Percentiles rank a stretch among this genome's conserved stretches.
These are phyloP conservation scores for Aspergillus novoparasiticus DNA, from an alignment of 2,329 filamentous ascomycete species.

Conservation along the genomic window DNA sequence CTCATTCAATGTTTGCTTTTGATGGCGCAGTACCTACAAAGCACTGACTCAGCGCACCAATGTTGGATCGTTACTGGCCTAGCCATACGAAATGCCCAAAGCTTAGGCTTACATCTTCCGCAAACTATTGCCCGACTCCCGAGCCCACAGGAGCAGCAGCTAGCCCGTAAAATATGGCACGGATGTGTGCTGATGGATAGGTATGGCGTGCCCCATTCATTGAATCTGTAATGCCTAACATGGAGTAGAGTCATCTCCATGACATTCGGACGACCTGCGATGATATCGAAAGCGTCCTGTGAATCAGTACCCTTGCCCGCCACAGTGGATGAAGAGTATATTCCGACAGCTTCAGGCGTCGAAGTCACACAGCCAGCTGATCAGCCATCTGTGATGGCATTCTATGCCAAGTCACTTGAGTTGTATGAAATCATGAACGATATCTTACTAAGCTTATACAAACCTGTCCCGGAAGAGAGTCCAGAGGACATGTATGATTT, in stretches of 20 bases:
- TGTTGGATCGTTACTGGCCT: constrained; percentile 55
- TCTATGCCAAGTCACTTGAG: constrained; percentile 36
- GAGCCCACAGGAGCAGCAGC: constrained; percentile 31
- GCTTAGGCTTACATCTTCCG: constrained; percentile 49
- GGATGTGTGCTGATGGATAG: constrained; percentile 42
- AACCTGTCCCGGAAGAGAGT: constrained; percentile 26
- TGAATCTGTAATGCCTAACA: neutral
- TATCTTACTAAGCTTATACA: constrained; percentile 35
- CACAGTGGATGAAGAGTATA: constrained; percentile 36
- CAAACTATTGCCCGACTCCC: constrained; percentile 37
- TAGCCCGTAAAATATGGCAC: constrained; percentile 38
- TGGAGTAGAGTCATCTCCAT: constrained; percentile 37
- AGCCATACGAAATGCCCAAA: constrained; percentile 52
- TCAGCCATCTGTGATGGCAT: constrained; percentile 34
- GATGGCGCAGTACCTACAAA: constrained; percentile 54
- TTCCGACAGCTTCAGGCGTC: constrained; percentile 15
- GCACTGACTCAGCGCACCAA: constrained; percentile 51
- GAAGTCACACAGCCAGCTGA: constrained; percentile 25
- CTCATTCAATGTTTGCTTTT: constrained; percentile 52
- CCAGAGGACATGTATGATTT: constrained; percentile 31
- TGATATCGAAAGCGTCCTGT: constrained; percentile 35
- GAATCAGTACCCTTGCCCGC: constrained; percentile 32
- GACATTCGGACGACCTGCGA: constrained; percentile 40
- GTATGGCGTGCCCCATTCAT: constrained; percentile 18
- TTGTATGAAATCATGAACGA: constrained; percentile 41